phyloP scores from a whole-genome alignment of 345 rosid genomes.

The Gossypium australe region DNA sequence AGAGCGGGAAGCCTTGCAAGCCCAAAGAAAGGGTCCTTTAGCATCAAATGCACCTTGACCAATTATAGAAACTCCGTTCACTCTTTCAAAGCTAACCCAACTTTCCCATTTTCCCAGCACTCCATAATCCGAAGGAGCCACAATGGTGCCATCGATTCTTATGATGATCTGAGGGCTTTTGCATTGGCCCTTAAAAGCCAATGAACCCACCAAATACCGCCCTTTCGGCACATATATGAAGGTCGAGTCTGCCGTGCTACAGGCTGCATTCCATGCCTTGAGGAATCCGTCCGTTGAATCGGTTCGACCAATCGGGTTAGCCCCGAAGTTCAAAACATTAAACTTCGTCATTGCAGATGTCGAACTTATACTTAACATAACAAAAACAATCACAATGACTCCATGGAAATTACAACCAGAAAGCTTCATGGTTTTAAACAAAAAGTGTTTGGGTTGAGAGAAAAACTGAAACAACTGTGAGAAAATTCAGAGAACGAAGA shows the following conservation, averaged over 20 bases:
- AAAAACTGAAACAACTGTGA: background rate
- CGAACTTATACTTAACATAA: background rate
- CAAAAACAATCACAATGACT: background rate
- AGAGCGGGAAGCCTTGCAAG: constrained; percentile 30
- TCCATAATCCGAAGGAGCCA: constrained; percentile 41
- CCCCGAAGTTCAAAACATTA: constrained; percentile 39
- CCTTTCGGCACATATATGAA: constrained; percentile 39
- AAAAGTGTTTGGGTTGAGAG: background rate
- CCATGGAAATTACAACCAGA: background rate
- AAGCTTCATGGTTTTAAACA: background rate
- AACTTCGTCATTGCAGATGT: constrained; percentile 24
- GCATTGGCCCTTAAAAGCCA: constrained; percentile 41
- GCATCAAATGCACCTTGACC: constrained; percentile 51
- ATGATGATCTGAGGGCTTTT: constrained; percentile 31
- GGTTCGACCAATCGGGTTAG: constrained; percentile 34
- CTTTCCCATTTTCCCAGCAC: constrained; percentile 27
- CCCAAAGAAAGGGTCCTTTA: constrained; percentile 51
- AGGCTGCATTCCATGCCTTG: constrained; percentile 44
- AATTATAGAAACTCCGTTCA: constrained; percentile 36
- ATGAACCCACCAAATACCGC: constrained; percentile 33
- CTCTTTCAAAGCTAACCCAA: constrained; percentile 47
- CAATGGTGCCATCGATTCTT: constrained; percentile 39
- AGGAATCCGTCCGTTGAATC: constrained; percentile 41
- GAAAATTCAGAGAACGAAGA: background rate
- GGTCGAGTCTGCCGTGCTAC: constrained; percentile 20